These are phyloP conservation scores for Pseudogymnoascus verrucosus DNA, from an alignment of 2,329 filamentous ascomycete genomes.

Conservation along the genomic window DNA sequence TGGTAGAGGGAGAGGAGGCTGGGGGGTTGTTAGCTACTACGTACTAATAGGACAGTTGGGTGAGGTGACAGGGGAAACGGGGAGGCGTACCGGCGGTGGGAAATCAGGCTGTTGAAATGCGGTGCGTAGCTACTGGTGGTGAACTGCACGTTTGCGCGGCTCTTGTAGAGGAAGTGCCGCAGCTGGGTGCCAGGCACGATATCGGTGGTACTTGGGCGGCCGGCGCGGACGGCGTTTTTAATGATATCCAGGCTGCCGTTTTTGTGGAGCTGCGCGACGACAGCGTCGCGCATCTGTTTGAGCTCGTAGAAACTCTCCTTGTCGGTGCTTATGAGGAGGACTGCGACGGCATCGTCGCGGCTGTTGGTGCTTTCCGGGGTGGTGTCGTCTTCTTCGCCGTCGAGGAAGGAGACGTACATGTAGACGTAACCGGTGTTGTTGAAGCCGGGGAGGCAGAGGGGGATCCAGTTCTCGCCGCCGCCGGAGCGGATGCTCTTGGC, in stretches of 20 bases:
- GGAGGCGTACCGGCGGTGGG: conserved; percentile 49
- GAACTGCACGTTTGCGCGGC: conserved; percentile 89
- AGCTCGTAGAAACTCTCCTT: conserved; percentile 91
- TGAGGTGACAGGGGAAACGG: conserved; percentile 10
- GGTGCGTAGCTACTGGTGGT: conserved; percentile 77
- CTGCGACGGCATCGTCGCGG: conserved; percentile 72
- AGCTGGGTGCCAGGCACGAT: conserved; percentile 74
- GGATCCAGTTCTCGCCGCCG: conserved; percentile 96
- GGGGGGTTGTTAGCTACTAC: conserved; percentile 7
- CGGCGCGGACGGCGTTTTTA: conserved; percentile 58
- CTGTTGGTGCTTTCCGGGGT: conserved; percentile 51
- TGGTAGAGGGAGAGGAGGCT: conserved; percentile 78
- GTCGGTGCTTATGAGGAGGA: conserved; percentile 85
- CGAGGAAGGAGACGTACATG: conserved; percentile 97
- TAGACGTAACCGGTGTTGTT: conserved; percentile 96
- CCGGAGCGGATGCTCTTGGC: conserved; percentile 83
- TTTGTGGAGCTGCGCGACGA: conserved; percentile 61
- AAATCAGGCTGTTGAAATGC: conserved; percentile 52
- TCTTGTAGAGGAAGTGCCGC: conserved; percentile 94
- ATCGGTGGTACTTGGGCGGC: conserved; percentile 63
- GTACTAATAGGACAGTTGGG: background rate
- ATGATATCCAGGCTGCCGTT: conserved; percentile 71
- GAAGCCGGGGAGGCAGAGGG: conserved; percentile 89
- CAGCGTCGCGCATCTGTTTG: conserved; percentile 60
- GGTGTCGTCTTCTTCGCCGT: conserved; percentile 37